Evolutionary conservation across 805 yeast genomes (phyloP).

Genomic region (Crinitomyces ghanaensis): DNA sequence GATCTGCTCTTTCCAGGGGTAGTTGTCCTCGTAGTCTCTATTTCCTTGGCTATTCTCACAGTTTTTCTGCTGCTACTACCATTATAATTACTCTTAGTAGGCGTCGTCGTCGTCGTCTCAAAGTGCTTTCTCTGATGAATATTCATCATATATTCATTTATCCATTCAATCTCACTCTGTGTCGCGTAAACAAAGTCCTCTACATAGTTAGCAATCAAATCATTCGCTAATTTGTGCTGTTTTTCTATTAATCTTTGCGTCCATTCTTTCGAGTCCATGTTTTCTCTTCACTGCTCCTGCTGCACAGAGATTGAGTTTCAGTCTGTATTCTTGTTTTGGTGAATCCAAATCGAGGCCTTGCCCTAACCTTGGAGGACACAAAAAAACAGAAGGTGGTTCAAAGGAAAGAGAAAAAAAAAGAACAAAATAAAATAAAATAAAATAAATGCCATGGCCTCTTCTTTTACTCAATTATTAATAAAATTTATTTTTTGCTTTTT

Average conservation of each 20-base stretch:
- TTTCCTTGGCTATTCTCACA: not conserved
- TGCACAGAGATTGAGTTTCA: constrained; percentile 4
- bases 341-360: no score
- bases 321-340: no score
- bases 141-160: constrained; percentile 33
- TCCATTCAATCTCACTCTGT: constrained; percentile 30
- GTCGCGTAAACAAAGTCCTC: constrained; percentile 33
- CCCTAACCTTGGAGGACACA: no score
- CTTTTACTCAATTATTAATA: no score
- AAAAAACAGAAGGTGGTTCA: no score
- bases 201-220: constrained; percentile 28
- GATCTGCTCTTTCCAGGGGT: not conserved
- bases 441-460: no score
- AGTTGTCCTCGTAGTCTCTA: not conserved
- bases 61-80: not conserved
- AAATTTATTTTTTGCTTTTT: no score
- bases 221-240: constrained; percentile 32
- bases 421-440: no score
- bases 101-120: constrained; percentile 13
- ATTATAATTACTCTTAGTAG: not conserved
- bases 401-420: no score
- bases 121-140: no score
- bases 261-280: not conserved
- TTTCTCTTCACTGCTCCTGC: not conserved
- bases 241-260: constrained; percentile 41